Conservation (phyloP, 495 filamentous ascomycete species). For the Elaphomyces granulatus region DNA sequence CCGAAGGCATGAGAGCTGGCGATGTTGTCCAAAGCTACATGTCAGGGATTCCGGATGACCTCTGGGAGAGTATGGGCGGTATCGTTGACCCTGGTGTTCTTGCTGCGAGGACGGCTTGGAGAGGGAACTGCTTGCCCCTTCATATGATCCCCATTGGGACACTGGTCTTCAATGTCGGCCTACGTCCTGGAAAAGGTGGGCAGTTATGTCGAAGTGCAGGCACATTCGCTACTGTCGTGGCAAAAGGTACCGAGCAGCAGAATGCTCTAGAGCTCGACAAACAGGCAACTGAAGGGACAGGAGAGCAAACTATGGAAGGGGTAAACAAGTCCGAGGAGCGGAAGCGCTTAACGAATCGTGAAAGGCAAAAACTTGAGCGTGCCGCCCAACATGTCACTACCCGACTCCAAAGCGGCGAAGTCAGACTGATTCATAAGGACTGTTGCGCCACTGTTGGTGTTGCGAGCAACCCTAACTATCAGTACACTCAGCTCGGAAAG, state of each 20-base stretch:
- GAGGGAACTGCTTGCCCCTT: slow-evolving; percentile 88
- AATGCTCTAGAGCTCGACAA: slow-evolving; percentile 9
- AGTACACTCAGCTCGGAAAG: slow-evolving; percentile 84
- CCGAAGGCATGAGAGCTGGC: slow-evolving; percentile 83
- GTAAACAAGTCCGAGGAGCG: slow-evolving; percentile 14
- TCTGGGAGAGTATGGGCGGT: slow-evolving; percentile 84
- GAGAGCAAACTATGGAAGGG: slow-evolving; percentile 7
- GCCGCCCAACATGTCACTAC: slow-evolving; percentile 58
- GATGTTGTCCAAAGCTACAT: slow-evolving; percentile 86
- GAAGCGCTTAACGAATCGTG: slow-evolving; percentile 23
- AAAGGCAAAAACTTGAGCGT: slow-evolving; percentile 37
- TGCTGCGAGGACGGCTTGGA: slow-evolving; percentile 82
- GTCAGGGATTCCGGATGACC: slow-evolving; percentile 66
- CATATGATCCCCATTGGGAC: slow-evolving; percentile 91
- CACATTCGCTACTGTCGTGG: slow-evolving; percentile 73
- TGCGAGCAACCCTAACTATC: slow-evolving; percentile 81
- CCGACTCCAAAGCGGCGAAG: slow-evolving; percentile 80
- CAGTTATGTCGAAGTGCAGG: slow-evolving; percentile 92
- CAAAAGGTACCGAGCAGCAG: slow-evolving; percentile 56
- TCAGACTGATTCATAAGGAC: slow-evolving; percentile 73
- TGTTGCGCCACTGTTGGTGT: slow-evolving; percentile 89
- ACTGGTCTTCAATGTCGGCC: slow-evolving; percentile 79
- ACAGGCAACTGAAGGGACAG: slow-evolving; percentile 1
- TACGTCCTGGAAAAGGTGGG: slow-evolving; percentile 51
- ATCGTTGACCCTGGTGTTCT: slow-evolving; percentile 84